A percentile compares a stretch with the other conserved stretches of the same genome.
These are phyloP conservation scores for Lineolata rhizophorae DNA, from an alignment of 495 filamentous ascomycete species.

Conservation along the genomic window DNA sequence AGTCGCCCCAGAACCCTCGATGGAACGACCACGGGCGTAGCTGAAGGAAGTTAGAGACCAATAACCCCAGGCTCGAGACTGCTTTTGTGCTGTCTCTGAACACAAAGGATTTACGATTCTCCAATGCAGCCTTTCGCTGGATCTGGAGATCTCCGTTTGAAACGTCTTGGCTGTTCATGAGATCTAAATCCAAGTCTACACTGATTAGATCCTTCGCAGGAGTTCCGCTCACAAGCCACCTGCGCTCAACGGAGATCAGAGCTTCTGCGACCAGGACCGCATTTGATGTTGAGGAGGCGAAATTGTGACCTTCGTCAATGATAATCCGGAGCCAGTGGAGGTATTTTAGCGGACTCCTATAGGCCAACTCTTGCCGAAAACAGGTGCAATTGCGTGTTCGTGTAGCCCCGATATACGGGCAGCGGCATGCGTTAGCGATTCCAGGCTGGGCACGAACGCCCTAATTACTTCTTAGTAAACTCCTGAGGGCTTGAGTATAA, in stretches of 20 bases:
- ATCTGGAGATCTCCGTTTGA: no score
- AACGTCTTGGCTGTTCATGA: constrained; percentile 9
- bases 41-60: constrained; percentile 51
- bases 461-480: no score
- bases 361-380: constrained; percentile 17
- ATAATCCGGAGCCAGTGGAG: constrained; percentile 74
- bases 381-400: constrained; percentile 22
- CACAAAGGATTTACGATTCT: no score
- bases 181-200: constrained; percentile 42
- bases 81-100: no score
- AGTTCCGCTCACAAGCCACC: constrained; percentile 85
- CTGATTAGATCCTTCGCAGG: constrained; percentile 64
- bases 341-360: constrained; percentile 38
- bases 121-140: no score
- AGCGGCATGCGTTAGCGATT: constrained; percentile 17
- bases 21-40: constrained; percentile 44
- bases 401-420: constrained; percentile 22
- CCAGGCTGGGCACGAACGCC: no score
- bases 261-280: constrained; percentile 42
- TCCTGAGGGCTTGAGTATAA: no score
- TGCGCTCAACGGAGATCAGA: constrained; percentile 41
- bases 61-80: no score
- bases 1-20: constrained; percentile 41
- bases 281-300: constrained; percentile 37
- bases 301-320: constrained; percentile 76